Evolutionary conservation across 2,329 filamentous ascomycete genomes (phyloP).

Genomic region (Alternaria incomplexa): DNA sequence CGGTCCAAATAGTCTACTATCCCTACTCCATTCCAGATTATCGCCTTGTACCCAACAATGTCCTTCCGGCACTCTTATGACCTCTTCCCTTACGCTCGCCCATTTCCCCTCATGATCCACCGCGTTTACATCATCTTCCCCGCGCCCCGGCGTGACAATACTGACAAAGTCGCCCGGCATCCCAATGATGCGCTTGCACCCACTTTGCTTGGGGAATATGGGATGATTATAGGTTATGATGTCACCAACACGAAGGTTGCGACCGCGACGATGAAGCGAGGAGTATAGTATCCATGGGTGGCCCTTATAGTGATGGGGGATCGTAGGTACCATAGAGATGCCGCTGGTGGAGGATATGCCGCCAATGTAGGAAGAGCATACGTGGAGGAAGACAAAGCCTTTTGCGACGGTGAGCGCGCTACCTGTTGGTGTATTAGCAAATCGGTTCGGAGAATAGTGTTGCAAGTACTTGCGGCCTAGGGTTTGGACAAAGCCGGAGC

Average conservation of each 20-base stretch:
- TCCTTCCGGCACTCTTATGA: conserved; percentile 83
- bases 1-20: conserved; percentile 86
- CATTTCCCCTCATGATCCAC: conserved; percentile 32
- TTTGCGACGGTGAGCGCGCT: conserved; percentile 18
- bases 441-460: background rate
- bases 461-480: background rate
- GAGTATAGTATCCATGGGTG: conserved; percentile 35
- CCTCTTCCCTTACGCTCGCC: conserved; percentile 46
- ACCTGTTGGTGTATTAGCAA: conserved; percentile 11
- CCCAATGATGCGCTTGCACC: conserved; percentile 75
- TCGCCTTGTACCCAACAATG: conserved; percentile 94
- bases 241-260: conserved; percentile 76
- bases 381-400: conserved; percentile 39
- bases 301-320: conserved; percentile 49
- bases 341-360: conserved; percentile 67
- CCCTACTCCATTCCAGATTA: conserved; percentile 81
- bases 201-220: conserved; percentile 61
- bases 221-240: conserved; percentile 81
- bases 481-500: conserved; percentile 7
- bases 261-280: conserved; percentile 57
- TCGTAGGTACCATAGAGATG: conserved; percentile 88
- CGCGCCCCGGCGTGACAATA: conserved; percentile 63
- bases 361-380: conserved; percentile 62
- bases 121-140: conserved; percentile 32
- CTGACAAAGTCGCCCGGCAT: conserved; percentile 72